Evolutionary conservation across 2,329 filamentous ascomycete genomes (phyloP).

Genomic region (Aspergillus tubingensis): DNA sequence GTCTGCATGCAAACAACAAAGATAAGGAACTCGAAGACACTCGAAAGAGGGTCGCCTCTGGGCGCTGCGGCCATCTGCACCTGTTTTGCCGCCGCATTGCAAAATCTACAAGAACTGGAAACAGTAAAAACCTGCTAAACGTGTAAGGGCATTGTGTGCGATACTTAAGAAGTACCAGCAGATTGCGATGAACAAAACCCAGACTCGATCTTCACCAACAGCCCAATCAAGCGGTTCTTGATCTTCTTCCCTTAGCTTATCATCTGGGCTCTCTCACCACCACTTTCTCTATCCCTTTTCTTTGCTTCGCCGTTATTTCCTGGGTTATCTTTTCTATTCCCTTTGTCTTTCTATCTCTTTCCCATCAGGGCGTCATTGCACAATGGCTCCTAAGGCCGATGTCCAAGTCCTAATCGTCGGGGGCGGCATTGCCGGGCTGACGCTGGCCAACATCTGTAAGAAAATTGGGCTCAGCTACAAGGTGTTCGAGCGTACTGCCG

Average conservation of each 20-base stretch:
- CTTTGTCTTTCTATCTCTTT: not conserved
- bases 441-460: not conserved
- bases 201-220: not conserved
- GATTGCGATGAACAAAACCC: not conserved
- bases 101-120: too few species aligned
- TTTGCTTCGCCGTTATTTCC: too few species aligned
- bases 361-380: not conserved
- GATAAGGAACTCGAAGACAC: too few species aligned
- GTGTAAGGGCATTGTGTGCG: too few species aligned
- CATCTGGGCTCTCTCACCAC: too few species aligned
- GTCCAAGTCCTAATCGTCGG: slow-evolving; percentile 3
- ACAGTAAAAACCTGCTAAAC: too few species aligned
- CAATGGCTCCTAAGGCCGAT: not conserved
- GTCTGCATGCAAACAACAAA: too few species aligned
- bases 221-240: not conserved
- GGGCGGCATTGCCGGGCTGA: slow-evolving; percentile 4
- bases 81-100: too few species aligned
- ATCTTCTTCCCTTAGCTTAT: too few species aligned
- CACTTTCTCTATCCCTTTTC: too few species aligned
- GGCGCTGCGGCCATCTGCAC: not conserved
- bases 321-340: not conserved
- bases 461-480: not conserved
- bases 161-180: not conserved
- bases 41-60: not conserved
- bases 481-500: slow-evolving; percentile 3